Percentiles rank a stretch among this genome's conserved stretches.
These are phyloP conservation scores for Hansenula anomala DNA, from an alignment of 1,139 yeast genomes.

Conservation along the genomic window DNA sequence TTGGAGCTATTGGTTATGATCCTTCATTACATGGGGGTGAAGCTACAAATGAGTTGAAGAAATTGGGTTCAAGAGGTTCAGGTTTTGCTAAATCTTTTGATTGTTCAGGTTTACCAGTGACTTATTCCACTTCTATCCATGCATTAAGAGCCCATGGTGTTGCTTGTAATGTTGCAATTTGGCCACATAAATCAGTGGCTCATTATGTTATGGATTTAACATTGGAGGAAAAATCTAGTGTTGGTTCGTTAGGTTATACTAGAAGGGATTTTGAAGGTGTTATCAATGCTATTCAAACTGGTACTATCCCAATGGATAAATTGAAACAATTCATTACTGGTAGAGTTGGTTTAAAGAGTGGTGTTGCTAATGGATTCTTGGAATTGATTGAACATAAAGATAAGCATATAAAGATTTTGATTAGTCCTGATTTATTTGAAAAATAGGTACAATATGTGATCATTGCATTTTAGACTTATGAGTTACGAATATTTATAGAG, in stretches of 20 bases:
- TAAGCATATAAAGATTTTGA: conserved; percentile 42
- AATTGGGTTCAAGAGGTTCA: conserved; percentile 39
- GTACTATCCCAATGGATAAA: conserved; percentile 34
- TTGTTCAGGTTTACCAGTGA: conserved; percentile 55
- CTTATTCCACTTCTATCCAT: conserved; percentile 47
- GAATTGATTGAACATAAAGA: conserved; percentile 43
- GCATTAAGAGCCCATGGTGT: conserved; percentile 54
- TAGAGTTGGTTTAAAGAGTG: conserved; percentile 36
- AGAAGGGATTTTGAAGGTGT: conserved; percentile 46
- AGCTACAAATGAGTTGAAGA: conserved; percentile 30
- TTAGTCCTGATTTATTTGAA: conserved; percentile 30
- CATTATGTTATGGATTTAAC: conserved; percentile 47
- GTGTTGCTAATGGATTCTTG: conserved; percentile 39
- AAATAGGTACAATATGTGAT: background rate
- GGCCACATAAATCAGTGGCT: conserved; percentile 45
- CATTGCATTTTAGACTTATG: background rate
- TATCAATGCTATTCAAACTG: conserved; percentile 38
- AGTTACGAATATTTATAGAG: no score
- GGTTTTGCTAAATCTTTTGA: conserved; percentile 59
- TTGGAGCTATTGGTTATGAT: conserved; percentile 47
- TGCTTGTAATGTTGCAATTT: conserved; percentile 61
- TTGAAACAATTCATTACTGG: conserved; percentile 40
- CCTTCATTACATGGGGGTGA: conserved; percentile 37
- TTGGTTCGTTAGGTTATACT: conserved; percentile 49
- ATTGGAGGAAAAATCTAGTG: conserved; percentile 37